Evolutionary conservation across 768 basidiomycete genomes (phyloP).

Genomic region (Kwoniella pini): DNA sequence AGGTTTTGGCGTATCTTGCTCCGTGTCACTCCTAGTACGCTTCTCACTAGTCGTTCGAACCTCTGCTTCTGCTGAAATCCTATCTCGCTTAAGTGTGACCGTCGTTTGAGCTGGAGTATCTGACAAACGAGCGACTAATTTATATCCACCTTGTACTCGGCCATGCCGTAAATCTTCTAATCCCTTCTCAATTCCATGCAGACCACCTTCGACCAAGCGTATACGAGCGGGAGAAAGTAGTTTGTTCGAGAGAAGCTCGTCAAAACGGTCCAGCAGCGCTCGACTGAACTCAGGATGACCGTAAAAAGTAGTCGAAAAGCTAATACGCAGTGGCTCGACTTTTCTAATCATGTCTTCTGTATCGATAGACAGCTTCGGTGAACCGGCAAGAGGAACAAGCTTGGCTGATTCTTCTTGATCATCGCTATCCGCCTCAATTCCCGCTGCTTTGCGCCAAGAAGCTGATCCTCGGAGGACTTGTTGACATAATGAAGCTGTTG

Average conservation of each 20-base stretch:
- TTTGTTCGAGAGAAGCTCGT: conserved; percentile 11
- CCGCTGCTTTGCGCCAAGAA: conserved; percentile 5
- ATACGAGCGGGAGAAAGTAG: conserved; percentile 22
- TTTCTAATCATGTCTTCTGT: conserved; percentile 12
- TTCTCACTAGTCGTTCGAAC: neutral
- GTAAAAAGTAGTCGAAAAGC: conserved; percentile 44
- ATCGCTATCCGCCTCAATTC: neutral
- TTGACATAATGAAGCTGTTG: conserved; percentile 24
- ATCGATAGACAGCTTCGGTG: conserved; percentile 6
- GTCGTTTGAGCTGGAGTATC: conserved; percentile 14
- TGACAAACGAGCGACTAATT: conserved; percentile 30
- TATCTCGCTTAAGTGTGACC: neutral
- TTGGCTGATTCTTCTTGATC: conserved; percentile 8
- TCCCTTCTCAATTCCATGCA: conserved; percentile 36
- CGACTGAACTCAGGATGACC: conserved; percentile 31
- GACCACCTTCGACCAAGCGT: conserved; percentile 21
- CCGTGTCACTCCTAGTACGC: neutral
- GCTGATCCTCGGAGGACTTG: conserved; percentile 28
- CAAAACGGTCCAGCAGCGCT: conserved; percentile 22
- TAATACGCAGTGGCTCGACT: conserved; percentile 26
- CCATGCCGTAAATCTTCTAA: conserved; percentile 32
- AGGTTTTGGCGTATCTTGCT: neutral
- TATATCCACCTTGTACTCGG: conserved; percentile 31
- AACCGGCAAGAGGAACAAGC: conserved; percentile 37
- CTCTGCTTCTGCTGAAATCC: neutral